phyloP scores from a whole-genome alignment of 2,329 filamentous ascomycete genomes.

The Xylaria sp. region DNA sequence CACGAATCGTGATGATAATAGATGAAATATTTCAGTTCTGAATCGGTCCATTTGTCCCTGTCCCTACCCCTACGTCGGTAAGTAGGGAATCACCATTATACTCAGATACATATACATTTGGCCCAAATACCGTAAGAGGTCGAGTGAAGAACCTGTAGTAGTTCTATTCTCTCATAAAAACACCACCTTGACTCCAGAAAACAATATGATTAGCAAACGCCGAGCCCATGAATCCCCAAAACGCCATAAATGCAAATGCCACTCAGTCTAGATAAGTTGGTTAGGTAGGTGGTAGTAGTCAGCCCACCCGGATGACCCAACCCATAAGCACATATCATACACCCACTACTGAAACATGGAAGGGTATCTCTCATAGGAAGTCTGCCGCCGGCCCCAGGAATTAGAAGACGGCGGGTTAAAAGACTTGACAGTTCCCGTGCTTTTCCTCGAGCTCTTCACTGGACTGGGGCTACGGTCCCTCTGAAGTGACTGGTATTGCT shows the following conservation, averaged over 20 bases:
- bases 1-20: slow-evolving; percentile 1
- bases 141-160: slow-evolving; percentile 26
- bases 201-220: slow-evolving; percentile 25
- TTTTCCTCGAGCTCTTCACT: slow-evolving; percentile 46
- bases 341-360: slow-evolving; percentile 49
- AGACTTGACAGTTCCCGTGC: slow-evolving; percentile 42
- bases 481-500: slow-evolving; percentile 57
- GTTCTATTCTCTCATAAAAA: background rate
- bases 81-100: background rate
- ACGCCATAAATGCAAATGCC: slow-evolving; percentile 43
- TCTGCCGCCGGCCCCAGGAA: slow-evolving; percentile 42
- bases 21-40: slow-evolving; percentile 16
- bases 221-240: slow-evolving; percentile 34
- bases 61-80: background rate
- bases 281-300: background rate
- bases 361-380: slow-evolving; percentile 49
- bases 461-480: slow-evolving; percentile 47
- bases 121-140: background rate
- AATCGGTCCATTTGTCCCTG: background rate
- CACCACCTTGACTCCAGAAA: slow-evolving; percentile 12
- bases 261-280: slow-evolving; percentile 10
- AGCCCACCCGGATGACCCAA: background rate
- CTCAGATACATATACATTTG: slow-evolving; percentile 6
- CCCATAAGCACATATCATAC: slow-evolving; percentile 14
- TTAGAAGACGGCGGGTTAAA: slow-evolving; percentile 36